phyloP scores from a whole-genome alignment of 106 monocot species.

The Hemerocallis citrina region DNA sequence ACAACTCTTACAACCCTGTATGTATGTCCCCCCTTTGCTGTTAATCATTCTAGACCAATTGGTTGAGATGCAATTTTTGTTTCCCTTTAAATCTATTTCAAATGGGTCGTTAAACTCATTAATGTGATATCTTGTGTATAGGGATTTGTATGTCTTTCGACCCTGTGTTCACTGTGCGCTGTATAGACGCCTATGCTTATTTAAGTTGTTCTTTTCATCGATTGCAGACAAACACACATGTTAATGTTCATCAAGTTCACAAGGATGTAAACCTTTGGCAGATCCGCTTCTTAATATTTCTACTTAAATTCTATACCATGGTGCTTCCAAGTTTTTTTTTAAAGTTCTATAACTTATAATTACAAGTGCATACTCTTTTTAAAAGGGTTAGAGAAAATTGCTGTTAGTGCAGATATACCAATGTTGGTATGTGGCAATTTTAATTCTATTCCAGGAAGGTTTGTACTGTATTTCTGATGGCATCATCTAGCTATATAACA shows the following conservation, averaged over 20 bases:
- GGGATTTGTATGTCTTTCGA: no score
- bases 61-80: no score
- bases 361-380: constrained; percentile 85
- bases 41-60: no score
- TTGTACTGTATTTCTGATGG: neutral
- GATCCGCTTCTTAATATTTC: constrained; percentile 23
- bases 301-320: neutral
- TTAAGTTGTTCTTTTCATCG: neutral
- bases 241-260: constrained; percentile 45
- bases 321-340: neutral
- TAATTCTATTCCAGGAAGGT: constrained; percentile 84
- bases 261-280: constrained; percentile 93
- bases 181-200: no score
- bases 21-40: no score
- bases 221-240: constrained; percentile 51
- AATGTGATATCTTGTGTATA: no score
- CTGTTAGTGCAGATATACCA: constrained; percentile 82
- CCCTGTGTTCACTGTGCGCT: no score
- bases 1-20: no score
- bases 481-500: neutral
- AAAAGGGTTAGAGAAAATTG: constrained; percentile 93
- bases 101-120: no score
- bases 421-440: constrained; percentile 99
- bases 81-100: no score
- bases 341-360: neutral